Conservation (phyloP, 2,329 filamentous ascomycete genomes). For the Paecilomyces niveus region DNA sequence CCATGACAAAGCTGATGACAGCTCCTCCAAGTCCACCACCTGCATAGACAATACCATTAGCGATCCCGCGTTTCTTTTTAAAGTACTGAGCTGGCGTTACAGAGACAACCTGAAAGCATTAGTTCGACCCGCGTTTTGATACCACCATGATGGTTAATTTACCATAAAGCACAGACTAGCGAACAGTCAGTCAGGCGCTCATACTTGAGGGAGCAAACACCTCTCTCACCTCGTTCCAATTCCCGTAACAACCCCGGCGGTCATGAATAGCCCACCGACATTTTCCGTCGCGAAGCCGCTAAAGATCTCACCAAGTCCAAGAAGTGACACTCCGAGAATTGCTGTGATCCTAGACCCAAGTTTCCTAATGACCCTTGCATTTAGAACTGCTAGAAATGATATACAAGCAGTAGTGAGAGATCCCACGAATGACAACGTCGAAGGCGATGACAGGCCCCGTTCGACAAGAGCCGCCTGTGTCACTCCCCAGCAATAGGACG, state of each 20-base stretch:
- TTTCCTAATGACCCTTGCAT: conserved; percentile 44
- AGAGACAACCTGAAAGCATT: conserved; percentile 23
- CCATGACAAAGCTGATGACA: conserved; percentile 44
- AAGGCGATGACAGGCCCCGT: conserved; percentile 40
- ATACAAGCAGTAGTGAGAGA: conserved; percentile 46
- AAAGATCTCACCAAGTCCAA: conserved; percentile 44
- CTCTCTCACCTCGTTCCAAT: conserved; percentile 34
- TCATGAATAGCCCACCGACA: conserved; percentile 43
- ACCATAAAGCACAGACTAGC: conserved; percentile 37
- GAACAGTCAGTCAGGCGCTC: conserved; percentile 2
- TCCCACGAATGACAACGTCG: conserved; percentile 54
- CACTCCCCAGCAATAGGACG: conserved; percentile 54
- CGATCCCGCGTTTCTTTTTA: conserved; percentile 45
- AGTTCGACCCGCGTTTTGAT: neutral
- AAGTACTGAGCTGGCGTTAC: conserved; percentile 51
- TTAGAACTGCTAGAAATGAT: conserved; percentile 46
- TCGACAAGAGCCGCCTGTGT: conserved; percentile 52
- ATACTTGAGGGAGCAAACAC: conserved; percentile 16
- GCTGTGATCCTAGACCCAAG: conserved; percentile 44
- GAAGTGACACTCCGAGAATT: conserved; percentile 43
- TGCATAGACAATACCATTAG: conserved; percentile 37
- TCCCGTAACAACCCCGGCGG: conserved; percentile 42
- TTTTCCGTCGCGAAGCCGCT: conserved; percentile 42
- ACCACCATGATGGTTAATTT: neutral
- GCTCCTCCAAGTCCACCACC: conserved; percentile 50